Evolutionary conservation across 768 basidiomycete species (phyloP).

Genomic region (Rhodotorula diobovata): DNA sequence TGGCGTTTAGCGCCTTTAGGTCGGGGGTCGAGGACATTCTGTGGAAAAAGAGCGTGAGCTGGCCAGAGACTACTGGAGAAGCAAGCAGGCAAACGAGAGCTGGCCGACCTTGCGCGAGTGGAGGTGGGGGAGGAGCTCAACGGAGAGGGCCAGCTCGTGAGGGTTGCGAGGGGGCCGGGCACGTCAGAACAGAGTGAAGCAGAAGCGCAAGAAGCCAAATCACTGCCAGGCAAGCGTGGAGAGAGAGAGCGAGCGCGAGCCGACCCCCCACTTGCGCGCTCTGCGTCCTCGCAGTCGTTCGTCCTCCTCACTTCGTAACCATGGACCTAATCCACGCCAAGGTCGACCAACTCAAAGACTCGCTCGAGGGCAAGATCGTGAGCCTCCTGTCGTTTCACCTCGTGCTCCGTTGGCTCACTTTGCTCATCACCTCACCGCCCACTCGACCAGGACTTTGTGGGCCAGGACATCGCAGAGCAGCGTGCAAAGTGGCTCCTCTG

Average conservation of each 20-base stretch:
- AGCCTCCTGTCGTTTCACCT: background rate
- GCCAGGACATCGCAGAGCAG: conserved; percentile 28
- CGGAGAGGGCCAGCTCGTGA: no score
- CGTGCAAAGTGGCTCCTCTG: conserved; percentile 7
- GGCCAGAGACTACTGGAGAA: no score
- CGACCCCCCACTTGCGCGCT: background rate
- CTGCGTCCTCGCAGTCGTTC: background rate
- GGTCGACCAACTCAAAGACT: background rate
- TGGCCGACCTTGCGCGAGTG: no score
- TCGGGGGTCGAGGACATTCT: conserved; percentile 8
- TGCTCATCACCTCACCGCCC: background rate
- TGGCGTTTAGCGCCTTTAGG: conserved; percentile 48
- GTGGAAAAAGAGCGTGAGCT: background rate
- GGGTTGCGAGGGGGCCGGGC: no score
- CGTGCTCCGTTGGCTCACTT: background rate
- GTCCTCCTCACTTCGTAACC: background rate
- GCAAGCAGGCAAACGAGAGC: no score
- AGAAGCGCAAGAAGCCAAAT: no score
- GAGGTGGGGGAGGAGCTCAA: no score
- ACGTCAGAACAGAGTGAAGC: no score
- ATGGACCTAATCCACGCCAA: background rate
- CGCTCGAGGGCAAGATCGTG: conserved; percentile 29
- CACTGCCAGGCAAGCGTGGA: no score
- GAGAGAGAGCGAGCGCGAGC: no score
- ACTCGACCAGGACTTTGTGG: conserved; percentile 19